Conservation (phyloP, 2,329 filamentous ascomycete genomes). For the Fragosphaeria purpurea region DNA sequence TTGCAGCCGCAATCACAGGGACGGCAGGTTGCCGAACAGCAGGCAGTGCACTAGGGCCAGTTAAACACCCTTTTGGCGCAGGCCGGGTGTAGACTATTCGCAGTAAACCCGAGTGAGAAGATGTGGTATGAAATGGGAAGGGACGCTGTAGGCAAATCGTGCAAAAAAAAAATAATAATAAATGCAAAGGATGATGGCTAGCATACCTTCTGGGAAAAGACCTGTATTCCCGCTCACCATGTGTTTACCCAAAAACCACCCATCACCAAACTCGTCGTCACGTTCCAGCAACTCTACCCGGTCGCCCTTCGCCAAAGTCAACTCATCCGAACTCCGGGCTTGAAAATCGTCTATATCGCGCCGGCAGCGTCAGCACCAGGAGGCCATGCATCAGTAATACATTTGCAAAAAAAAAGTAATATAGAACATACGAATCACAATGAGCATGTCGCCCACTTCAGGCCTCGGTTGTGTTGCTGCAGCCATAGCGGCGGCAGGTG, state of each 20-base stretch:
- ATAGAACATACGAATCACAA: slow-evolving; percentile 59
- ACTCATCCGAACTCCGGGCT: slow-evolving; percentile 84
- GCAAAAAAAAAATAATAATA: background rate
- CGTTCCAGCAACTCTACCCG: slow-evolving; percentile 74
- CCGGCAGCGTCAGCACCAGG: background rate
- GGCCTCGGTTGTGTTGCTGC: slow-evolving; percentile 33
- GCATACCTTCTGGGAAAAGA: slow-evolving; percentile 72
- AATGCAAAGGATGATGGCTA: slow-evolving; percentile 10
- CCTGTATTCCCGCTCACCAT: slow-evolving; percentile 63
- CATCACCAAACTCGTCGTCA: slow-evolving; percentile 82
- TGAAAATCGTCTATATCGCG: slow-evolving; percentile 68
- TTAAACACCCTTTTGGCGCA: slow-evolving; percentile 34
- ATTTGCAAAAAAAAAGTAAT: background rate
- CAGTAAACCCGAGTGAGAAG: slow-evolving; percentile 17
- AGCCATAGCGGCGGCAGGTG: slow-evolving; percentile 16
- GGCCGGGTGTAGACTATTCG: slow-evolving; percentile 47
- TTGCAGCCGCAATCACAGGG: background rate
- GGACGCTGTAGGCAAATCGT: background rate
- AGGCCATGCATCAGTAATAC: background rate
- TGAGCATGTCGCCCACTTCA: slow-evolving; percentile 55
- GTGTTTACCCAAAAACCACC: slow-evolving; percentile 73
- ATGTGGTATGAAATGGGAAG: too few species aligned
- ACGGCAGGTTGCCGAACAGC: background rate
- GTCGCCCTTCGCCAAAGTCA: slow-evolving; percentile 77
- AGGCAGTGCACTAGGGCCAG: slow-evolving; percentile 16